Percentiles rank a stretch among this genome's conserved stretches.
Conservation (phyloP, 148 eudicot genomes). For the Rhododendron vialii region DNA sequence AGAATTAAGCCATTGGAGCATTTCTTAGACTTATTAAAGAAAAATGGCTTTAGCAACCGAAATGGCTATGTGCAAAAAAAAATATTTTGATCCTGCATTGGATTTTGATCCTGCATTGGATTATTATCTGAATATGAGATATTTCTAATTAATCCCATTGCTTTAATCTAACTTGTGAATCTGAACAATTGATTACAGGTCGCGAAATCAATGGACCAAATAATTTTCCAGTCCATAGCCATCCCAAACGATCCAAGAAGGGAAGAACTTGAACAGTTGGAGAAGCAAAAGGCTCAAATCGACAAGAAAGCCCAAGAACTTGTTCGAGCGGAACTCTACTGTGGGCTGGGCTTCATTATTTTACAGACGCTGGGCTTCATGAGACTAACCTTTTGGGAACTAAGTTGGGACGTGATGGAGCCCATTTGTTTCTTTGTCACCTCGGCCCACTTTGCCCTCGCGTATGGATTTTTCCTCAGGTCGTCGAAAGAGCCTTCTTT, state of each 20-base stretch:
- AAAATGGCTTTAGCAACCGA: no score
- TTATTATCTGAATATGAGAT: background rate
- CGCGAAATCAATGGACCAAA: conserved; percentile 48
- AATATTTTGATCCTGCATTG: no score
- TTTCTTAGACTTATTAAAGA: no score
- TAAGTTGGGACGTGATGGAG: conserved; percentile 82
- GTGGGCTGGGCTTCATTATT: conserved; percentile 53
- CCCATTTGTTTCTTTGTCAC: conserved; percentile 76
- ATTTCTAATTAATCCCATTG: background rate
- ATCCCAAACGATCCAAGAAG: conserved; percentile 59
- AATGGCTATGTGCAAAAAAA: no score
- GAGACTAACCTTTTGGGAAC: conserved; percentile 82
- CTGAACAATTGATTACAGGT: conserved; percentile 26
- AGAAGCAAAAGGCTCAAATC: conserved; percentile 42
- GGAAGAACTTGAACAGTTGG: conserved; percentile 40
- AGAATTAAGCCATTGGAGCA: no score
- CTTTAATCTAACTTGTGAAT: background rate
- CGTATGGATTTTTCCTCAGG: conserved; percentile 52
- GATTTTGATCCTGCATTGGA: no score
- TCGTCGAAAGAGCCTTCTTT: conserved; percentile 68
- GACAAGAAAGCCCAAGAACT: conserved; percentile 38
- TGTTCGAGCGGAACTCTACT: conserved; percentile 47
- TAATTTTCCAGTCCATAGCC: conserved; percentile 34
- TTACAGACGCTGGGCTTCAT: conserved; percentile 62
- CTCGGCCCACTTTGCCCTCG: conserved; percentile 50